Evolutionary conservation across 2,329 filamentous ascomycete genomes (phyloP).

Genomic region (Ascochyta clinopodiicola): DNA sequence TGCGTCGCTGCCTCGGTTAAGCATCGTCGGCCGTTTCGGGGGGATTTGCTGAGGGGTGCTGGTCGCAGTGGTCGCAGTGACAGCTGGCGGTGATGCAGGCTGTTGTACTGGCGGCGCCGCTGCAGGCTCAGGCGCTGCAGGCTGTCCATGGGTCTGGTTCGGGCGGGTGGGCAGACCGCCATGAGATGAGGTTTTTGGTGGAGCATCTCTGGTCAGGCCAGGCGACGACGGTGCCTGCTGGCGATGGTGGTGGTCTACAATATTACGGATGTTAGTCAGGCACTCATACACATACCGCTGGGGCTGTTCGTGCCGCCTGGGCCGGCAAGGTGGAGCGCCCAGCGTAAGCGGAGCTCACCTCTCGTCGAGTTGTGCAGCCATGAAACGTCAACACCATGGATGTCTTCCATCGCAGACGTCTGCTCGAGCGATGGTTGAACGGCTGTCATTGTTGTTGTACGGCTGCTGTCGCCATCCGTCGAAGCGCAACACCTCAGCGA

Average conservation of each 20-base stretch:
- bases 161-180: slow-evolving; percentile 33
- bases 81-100: slow-evolving; percentile 27
- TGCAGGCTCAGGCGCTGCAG: slow-evolving; percentile 13
- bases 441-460: slow-evolving; percentile 32
- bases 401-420: slow-evolving; percentile 70
- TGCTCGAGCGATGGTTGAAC: slow-evolving; percentile 27
- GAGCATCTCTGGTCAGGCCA: slow-evolving; percentile 41
- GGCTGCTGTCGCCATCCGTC: slow-evolving; percentile 34
- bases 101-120: slow-evolving; percentile 26
- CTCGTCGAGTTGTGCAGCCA: slow-evolving; percentile 88
- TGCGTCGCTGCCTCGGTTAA: slow-evolving; percentile 51
- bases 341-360: slow-evolving; percentile 63
- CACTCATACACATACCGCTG: slow-evolving; percentile 16
- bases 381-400: slow-evolving; percentile 84
- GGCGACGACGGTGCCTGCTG: slow-evolving; percentile 46
- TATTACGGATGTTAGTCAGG: slow-evolving; percentile 25
- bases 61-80: slow-evolving; percentile 24
- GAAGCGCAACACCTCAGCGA: slow-evolving; percentile 12
- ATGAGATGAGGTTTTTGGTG: slow-evolving; percentile 46
- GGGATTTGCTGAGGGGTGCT: slow-evolving; percentile 38
- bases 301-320: slow-evolving; percentile 20
- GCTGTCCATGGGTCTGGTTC: slow-evolving; percentile 25
- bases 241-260: slow-evolving; percentile 46
- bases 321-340: slow-evolving; percentile 30
- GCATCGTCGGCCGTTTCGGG: slow-evolving; percentile 50